These are phyloP conservation scores for Litsea cubeba DNA, from an alignment of 164 flowering plant species.

Conservation along the genomic window DNA sequence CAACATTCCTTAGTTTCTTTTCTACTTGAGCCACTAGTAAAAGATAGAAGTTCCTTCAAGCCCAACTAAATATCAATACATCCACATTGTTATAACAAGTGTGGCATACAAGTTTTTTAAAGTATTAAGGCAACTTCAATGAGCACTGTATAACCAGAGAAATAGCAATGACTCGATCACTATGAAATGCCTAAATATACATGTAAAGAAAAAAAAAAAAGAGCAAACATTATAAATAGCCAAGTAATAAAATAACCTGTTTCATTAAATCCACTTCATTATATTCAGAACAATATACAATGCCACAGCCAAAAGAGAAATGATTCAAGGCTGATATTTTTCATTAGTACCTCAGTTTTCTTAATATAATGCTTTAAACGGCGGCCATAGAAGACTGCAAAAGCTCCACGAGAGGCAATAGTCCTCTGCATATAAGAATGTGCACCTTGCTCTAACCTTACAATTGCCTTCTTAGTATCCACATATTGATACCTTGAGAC, in stretches of 20 bases:
- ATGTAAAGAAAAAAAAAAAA: no score
- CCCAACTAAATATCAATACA: neutral
- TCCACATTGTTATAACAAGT: neutral
- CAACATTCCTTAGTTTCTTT: no score
- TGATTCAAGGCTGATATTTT: neutral
- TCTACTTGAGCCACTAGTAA: no score
- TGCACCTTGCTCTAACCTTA: constrained; percentile 76
- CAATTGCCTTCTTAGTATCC: constrained; percentile 48
- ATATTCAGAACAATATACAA: neutral
- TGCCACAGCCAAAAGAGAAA: neutral
- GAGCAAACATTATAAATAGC: neutral
- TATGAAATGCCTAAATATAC: neutral
- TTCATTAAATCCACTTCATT: neutral
- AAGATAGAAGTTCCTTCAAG: neutral
- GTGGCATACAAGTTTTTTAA: neutral
- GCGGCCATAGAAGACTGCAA: constrained; percentile 82
- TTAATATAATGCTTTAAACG: constrained; percentile 67
- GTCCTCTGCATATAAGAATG: constrained; percentile 58
- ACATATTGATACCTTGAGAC: constrained; percentile 54
- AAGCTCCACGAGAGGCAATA: constrained; percentile 66
- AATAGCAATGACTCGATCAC: neutral
- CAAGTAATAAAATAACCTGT: neutral
- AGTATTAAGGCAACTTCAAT: neutral
- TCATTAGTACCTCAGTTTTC: constrained; percentile 60
- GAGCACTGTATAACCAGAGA: neutral